phyloP scores from a whole-genome alignment of 371 early-diverging fungal species.

The Mucor piriformis region DNA sequence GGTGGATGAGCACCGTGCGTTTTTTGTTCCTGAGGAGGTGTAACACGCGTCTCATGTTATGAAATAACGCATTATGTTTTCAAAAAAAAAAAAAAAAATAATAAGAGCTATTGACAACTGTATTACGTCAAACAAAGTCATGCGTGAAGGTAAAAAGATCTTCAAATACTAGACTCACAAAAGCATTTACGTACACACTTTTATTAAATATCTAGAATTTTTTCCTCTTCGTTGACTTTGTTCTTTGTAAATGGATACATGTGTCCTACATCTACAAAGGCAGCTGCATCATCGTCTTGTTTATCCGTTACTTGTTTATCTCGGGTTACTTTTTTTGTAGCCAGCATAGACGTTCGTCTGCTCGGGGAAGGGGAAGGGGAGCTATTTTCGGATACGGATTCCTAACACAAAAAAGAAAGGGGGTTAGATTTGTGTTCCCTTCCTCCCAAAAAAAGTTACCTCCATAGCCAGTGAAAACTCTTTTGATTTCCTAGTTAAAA shows the following conservation, averaged over 20 bases:
- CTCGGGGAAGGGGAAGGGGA: conserved; percentile 8
- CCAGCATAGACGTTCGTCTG: neutral
- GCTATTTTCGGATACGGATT: conserved; percentile 11
- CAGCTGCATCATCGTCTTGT: conserved; percentile 31
- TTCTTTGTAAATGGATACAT: conserved; percentile 32
- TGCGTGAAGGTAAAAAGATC: neutral
- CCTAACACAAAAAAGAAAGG: conserved; percentile 1
- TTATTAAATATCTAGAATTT: conserved; percentile 14
- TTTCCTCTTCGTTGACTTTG: conserved; percentile 7
- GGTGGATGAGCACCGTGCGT: no score
- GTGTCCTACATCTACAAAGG: conserved; percentile 43
- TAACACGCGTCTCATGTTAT: neutral
- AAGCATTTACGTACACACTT: neutral
- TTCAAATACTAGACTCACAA: neutral
- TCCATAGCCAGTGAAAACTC: conserved; percentile 59
- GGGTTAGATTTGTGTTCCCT: neutral
- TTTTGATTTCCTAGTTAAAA: conserved; percentile 55
- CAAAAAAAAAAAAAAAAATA: neutral
- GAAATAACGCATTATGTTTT: neutral
- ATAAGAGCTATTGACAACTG: neutral
- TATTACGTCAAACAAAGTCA: neutral
- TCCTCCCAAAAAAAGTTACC: conserved; percentile 16
- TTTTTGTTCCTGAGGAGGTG: no score
- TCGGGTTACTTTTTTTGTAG: neutral
- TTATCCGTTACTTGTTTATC: neutral